Base-by-base conservation (phyloP, 345 rosid genomes). In the Gossypium turneri region DNA sequence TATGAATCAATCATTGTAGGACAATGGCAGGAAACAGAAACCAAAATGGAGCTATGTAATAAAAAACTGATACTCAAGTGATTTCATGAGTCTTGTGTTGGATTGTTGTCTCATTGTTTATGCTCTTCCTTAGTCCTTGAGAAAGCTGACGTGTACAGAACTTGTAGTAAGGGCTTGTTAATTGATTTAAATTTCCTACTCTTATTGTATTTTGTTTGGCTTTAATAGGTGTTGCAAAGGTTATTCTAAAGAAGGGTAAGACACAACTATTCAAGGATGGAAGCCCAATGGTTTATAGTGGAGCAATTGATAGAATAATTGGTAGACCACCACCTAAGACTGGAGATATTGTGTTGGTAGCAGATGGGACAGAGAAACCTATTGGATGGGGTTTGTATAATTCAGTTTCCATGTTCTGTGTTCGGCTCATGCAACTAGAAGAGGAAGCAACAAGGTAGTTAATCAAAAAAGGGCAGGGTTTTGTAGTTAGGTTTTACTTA, bases 351-450 rank as follows among this genome's bases (percentile, higher is more conserved):
- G 98, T 94, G 72, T 76, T 92, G 68, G 94, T 94, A 51, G 88
- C 97, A 53, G 98, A 94, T 79, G 97, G 95, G 53, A 73, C 89
- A 0, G 95, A 88, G 81, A 92, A 85, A 70, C 91, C 95, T 72
- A 85, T 92, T 67, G 97, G 90, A 1, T 92, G 95, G 97, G 97
- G 94, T 52, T 55, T 91, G 81, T 91, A 90, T 73, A 92, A 94
- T 81, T 90, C 92, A 1, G 90, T 83, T 68, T 92, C 98, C 59
- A 91, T 91, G 98, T 92, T 90, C 78, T 84, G 90, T 62, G 97
- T 94, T 73, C 89, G 97, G 50, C 86, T 94, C 43, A 94, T 92
- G 98, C 98, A 94, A 84, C 92, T 91, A 45, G 95, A 94, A 74
- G 92, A 94, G 70, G 98, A 94, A 85, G 86, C 88, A 56, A 62